Evolutionary conservation across 306 rosid species (phyloP), one percentile per base, ranked within the genome.

Genomic region (Coriaria nepalensis): DNA sequence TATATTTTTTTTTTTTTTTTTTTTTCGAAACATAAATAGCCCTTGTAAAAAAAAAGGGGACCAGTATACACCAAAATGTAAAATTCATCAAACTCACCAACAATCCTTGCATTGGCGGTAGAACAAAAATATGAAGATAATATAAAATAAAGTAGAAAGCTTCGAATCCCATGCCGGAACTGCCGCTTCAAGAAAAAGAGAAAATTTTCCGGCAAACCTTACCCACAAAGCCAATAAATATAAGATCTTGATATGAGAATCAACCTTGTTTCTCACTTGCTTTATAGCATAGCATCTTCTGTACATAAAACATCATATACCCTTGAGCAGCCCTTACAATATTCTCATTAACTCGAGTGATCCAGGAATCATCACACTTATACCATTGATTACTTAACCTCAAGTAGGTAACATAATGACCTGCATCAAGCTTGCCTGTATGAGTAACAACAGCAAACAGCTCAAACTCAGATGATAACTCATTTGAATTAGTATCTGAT

Each of bases 231-330:
- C 29, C 29, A 20, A 20, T 20, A 20, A 20, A 20, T 20, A 20
- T 20, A 20, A 20, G 29, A 20, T 20, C 29, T 20, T 20, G 29
- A 20, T 20, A 20, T 20, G 29, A 20, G 29, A 20, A 20, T 20
- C 29, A 20, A 13, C 61, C 73, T 66, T 54, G 82, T 61, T 71
- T 87, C 69, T 78, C 94, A 41, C 73, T 71, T 65, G 93, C 82
- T 59, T 77, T 87, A 67, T 87, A 83, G 59, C 55, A 80, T 40
- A 87, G 76, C 88, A 76, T 78, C 82, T 87, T 80, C 83, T 87
- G 96, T 64, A 83, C 88, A 70, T 87, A 83, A 69, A 87, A 87
- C 94, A 87, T 76, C 94, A 83, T 83, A 78, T 83, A 87, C 35
- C 93, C 80, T 66, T 83, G 96, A 10, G 96, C 85, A 2, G 94